Percentiles rank a stretch among this genome's conserved stretches.
These are phyloP conservation scores for Cajanus cajan DNA, from an alignment of 306 rosid species.

Conservation along the genomic window DNA sequence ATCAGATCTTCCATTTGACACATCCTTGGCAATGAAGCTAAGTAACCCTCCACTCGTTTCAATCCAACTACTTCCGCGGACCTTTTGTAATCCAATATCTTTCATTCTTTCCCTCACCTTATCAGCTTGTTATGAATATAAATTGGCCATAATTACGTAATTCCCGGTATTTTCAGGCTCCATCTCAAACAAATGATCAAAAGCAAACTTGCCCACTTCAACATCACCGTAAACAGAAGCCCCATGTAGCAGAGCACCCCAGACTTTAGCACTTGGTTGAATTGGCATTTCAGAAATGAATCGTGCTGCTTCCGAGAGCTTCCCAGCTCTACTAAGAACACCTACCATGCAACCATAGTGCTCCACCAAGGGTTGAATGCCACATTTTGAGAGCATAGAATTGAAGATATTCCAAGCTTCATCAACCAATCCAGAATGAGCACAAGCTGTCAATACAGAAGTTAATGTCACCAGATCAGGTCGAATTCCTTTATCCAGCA, in stretches of 20 bases:
- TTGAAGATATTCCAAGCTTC: constrained; percentile 81
- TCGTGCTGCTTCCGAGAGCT: constrained; percentile 63
- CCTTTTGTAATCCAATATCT: constrained; percentile 59
- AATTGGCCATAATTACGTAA: constrained; percentile 81
- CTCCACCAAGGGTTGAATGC: constrained; percentile 68
- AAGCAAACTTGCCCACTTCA: constrained; percentile 66
- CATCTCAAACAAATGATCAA: constrained; percentile 58
- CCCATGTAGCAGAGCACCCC: constrained; percentile 88
- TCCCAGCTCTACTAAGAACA: constrained; percentile 83
- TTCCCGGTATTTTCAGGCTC: constrained; percentile 85
- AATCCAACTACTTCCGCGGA: constrained; percentile 77
- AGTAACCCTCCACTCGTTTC: constrained; percentile 51
- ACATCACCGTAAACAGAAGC: constrained; percentile 71
- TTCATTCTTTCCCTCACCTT: constrained; percentile 65
- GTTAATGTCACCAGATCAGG: constrained; percentile 81
- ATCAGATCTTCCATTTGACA: constrained; percentile 48
- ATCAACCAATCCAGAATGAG: constrained; percentile 72
- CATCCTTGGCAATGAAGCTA: constrained; percentile 52
- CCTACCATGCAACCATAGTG: constrained; percentile 91
- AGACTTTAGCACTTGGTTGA: constrained; percentile 76
- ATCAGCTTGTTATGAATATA: constrained; percentile 78
- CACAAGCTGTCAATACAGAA: constrained; percentile 66
- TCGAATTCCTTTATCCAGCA: constrained; percentile 60
- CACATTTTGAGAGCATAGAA: constrained; percentile 45
- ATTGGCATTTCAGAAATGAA: constrained; percentile 69